Base-by-base conservation (phyloP, 1,284 basidiomycete species). In the Fistulinella cinereoalba region DNA sequence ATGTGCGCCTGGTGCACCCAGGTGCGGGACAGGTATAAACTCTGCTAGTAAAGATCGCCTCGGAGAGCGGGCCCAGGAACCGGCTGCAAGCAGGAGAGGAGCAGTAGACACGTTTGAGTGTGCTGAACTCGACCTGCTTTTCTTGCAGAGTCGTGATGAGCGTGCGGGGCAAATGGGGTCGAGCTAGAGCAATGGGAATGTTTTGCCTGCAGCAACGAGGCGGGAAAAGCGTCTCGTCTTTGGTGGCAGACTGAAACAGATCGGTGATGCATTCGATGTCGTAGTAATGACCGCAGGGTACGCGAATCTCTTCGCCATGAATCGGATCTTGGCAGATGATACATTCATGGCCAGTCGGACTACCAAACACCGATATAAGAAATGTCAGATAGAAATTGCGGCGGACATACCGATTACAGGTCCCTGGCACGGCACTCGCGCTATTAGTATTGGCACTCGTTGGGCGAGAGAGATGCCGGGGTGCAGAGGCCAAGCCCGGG, bases 141-240 rank as follows among this genome's bases (percentile, higher is more conserved):
- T 55, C 50, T 10, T 53, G 44, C 47, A 70, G 72, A 0, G 55
- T 56, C 1, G 50, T 38, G 7, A 57, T 31, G 25, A 69, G 58
- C 0, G 45, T 44, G 10, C 48, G 43, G 4, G 60, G 44, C 23
- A 76, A 52, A 44, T 66, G 56, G 2, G 43, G 53, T n/a, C 46
- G 56, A 29, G 72, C 65, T 21, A 53, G 43, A 7, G 42, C 31
- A 22, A 69, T 40, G 7, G 68, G 57, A 27, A 77, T 69, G 4
- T 47, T 51, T 16, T 59, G 55, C 22, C 65, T 56, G 53, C 75
- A 76, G 55, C 75, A 77, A 11, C 71, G 66, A 36, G 74, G 71
- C 7, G 75, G 75, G 52, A 66, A 73, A n/a, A 75, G 62, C 1
- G 67, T 56, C 47, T 75, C 72, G 42, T 75, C 73, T 13, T 57